Conservation (phyloP, 345 rosid species). For the Populus nigra region DNA sequence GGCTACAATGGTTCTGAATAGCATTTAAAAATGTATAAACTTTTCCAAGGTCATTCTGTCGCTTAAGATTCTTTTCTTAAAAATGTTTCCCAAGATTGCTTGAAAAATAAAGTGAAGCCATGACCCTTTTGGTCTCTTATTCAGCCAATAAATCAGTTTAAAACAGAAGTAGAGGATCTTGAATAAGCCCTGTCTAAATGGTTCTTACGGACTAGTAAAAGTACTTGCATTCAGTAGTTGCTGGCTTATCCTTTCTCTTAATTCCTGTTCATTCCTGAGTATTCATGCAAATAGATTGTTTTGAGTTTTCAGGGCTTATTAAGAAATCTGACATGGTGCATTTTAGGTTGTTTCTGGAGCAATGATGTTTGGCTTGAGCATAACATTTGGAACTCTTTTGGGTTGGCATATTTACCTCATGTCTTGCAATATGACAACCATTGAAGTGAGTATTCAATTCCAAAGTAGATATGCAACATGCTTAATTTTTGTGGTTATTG, state of each 20-base stretch:
- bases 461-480: background rate
- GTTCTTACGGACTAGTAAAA: background rate
- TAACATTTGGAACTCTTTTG: slow-evolving; percentile 60
- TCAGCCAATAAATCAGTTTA: background rate
- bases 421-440: slow-evolving; percentile 72
- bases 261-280: background rate
- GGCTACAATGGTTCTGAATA: background rate
- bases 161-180: background rate
- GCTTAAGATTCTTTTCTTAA: background rate
- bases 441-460: slow-evolving; percentile 50
- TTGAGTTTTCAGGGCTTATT: background rate
- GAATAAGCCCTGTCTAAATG: background rate
- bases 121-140: background rate
- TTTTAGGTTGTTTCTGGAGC: slow-evolving; percentile 50
- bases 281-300: background rate
- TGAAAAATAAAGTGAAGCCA: background rate
- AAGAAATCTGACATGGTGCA: background rate
- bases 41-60: background rate
- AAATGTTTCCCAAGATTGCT: background rate
- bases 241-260: background rate
- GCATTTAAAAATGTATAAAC: background rate
- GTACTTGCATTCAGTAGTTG: background rate
- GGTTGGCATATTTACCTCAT: slow-evolving; percentile 82
- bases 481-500: slow-evolving; percentile 8
- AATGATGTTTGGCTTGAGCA: slow-evolving; percentile 42